Percentiles rank a stretch among this genome's conserved stretches.
phyloP scores from a whole-genome alignment of 2,329 filamentous ascomycete species.

The Clonostachys rosea region DNA sequence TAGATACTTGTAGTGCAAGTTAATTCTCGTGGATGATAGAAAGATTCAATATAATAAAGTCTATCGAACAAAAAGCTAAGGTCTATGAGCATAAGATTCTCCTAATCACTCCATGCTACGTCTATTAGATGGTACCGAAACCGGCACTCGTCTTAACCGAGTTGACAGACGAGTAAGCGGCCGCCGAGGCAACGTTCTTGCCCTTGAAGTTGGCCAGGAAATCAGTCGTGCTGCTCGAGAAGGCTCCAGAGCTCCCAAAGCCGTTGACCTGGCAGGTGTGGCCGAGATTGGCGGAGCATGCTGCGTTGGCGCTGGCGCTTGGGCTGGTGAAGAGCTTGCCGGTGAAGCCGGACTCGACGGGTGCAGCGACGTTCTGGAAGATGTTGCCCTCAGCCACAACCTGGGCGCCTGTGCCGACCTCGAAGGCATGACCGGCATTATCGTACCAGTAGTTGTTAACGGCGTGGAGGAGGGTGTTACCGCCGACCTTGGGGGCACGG shows the following conservation, averaged over 20 bases:
- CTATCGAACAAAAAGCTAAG: too few species aligned
- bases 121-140: background rate
- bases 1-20: too few species aligned
- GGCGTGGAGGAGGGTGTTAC: slow-evolving; percentile 51
- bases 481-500: slow-evolving; percentile 51
- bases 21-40: too few species aligned
- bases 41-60: too few species aligned
- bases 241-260: background rate
- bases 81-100: too few species aligned
- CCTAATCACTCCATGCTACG: background rate
- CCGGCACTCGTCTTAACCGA: background rate
- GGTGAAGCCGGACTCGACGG: slow-evolving; percentile 15
- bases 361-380: slow-evolving; percentile 46
- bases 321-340: slow-evolving; percentile 7
- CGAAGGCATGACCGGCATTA: slow-evolving; percentile 51
- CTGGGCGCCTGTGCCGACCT: slow-evolving; percentile 34
- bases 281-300: slow-evolving; percentile 1
- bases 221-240: background rate
- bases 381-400: slow-evolving; percentile 53
- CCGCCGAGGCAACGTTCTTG: background rate
- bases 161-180: background rate
- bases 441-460: slow-evolving; percentile 60
- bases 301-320: slow-evolving; percentile 11
- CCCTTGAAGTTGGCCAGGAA: background rate
- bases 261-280: slow-evolving; percentile 31